phyloP scores from a whole-genome alignment of 208 protist species.

The Crithidia expoeki region DNA sequence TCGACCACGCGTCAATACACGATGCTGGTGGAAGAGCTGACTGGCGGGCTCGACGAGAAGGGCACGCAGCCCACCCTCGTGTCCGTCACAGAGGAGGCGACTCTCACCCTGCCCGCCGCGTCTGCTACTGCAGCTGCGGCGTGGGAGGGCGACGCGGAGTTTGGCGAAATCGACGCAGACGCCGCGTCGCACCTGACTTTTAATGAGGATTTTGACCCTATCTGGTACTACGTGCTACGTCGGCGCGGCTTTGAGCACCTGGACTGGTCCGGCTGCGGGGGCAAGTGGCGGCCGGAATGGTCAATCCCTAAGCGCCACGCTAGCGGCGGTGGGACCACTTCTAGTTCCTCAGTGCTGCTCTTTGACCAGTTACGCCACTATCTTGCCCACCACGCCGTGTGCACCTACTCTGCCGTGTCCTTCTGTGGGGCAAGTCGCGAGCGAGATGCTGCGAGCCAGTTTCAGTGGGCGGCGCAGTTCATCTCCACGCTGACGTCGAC shows the following conservation, averaged over 20 bases:
- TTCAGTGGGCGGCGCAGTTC: conserved; percentile 82
- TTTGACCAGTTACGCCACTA: conserved; percentile 38
- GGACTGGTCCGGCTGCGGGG: conserved; percentile 81
- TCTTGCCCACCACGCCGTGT: conserved; percentile 75
- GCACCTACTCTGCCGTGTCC: conserved; percentile 70
- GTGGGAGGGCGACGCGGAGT: conserved; percentile 26
- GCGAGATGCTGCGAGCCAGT: conserved; percentile 32
- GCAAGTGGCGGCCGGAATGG: conserved; percentile 79
- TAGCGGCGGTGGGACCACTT: too few relatives aligned
- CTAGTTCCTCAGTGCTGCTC: conserved; percentile 19
- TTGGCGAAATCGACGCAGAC: conserved; percentile 20
- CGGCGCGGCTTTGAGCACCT: conserved; percentile 56
- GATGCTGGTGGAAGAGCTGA: conserved; percentile 59
- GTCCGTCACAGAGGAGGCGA: conserved; percentile 50
- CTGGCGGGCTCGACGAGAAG: conserved; percentile 38
- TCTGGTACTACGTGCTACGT: conserved; percentile 75
- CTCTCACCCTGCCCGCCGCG: conserved; percentile 24
- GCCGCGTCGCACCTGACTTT: conserved; percentile 56
- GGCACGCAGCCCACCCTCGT: conserved; percentile 48
- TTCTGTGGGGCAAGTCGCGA: conserved; percentile 53
- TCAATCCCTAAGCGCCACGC: conserved; percentile 24
- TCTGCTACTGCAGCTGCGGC: conserved; percentile 4
- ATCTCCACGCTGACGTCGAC: conserved; percentile 82
- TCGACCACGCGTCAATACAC: conserved; percentile 42
- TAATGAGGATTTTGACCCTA: conserved; percentile 69